Evolutionary conservation across 352 stramenopile genomes (phyloP).

Genomic region (Phytophthora litchii): DNA sequence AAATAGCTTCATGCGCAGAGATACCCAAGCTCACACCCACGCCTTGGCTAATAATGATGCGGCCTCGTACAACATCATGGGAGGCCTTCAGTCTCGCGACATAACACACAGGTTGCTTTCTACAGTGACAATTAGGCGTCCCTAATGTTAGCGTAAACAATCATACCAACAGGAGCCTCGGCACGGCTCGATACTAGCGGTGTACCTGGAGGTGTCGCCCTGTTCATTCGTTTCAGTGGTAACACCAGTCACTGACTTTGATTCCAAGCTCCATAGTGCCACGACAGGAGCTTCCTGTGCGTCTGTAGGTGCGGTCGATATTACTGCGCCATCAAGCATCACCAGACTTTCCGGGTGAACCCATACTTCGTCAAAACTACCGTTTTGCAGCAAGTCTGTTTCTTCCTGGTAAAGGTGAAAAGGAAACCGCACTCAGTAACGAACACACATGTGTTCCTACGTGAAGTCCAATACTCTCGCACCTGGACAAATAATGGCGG

Average conservation of each 20-base stretch:
- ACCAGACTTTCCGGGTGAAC: constrained; percentile 67
- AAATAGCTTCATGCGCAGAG: constrained; percentile 25
- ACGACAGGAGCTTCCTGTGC: constrained; percentile 47
- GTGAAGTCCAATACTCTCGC: background rate
- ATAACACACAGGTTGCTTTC: constrained; percentile 25
- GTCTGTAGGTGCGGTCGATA: constrained; percentile 32
- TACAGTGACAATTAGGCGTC: constrained; percentile 6
- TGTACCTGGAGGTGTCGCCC: constrained; percentile 16
- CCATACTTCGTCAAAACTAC: constrained; percentile 64
- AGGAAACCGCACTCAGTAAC: background rate
- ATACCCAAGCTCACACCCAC: constrained; percentile 26
- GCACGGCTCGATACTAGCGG: background rate
- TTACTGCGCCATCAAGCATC: constrained; percentile 60
- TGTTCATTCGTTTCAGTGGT: constrained; percentile 17
- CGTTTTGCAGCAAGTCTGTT: constrained; percentile 24
- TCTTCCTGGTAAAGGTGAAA: constrained; percentile 18
- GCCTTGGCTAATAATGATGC: constrained; percentile 44
- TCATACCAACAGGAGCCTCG: too few species aligned
- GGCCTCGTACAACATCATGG: constrained; percentile 35
- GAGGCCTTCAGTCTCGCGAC: constrained; percentile 54
- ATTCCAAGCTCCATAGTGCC: constrained; percentile 38
- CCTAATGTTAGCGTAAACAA: too few species aligned
- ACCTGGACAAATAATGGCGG: constrained; percentile 57
- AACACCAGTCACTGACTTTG: constrained; percentile 6
- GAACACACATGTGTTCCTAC: background rate